These are phyloP conservation scores for Amauroascus niger DNA, from an alignment of 2,329 filamentous ascomycete species.

Conservation along the genomic window DNA sequence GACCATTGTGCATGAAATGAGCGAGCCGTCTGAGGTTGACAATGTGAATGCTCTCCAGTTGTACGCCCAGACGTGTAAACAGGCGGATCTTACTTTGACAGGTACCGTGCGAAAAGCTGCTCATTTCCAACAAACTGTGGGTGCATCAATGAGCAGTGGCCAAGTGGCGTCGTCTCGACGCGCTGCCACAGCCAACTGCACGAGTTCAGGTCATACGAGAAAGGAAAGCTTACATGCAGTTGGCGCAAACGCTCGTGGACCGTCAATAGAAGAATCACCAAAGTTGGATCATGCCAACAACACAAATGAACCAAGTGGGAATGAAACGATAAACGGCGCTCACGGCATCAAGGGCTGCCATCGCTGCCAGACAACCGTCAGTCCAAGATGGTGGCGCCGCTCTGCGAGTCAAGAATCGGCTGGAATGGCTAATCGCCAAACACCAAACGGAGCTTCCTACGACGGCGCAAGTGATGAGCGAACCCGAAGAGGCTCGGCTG, in stretches of 20 bases:
- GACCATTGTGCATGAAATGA: slow-evolving; percentile 64
- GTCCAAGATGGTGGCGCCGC: slow-evolving; percentile 51
- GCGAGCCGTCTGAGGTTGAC: slow-evolving; percentile 61
- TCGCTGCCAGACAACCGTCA: slow-evolving; percentile 34
- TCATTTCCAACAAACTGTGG: slow-evolving; percentile 42
- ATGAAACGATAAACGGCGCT: neutral
- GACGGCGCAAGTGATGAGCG: slow-evolving; percentile 1
- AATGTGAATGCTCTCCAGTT: slow-evolving; percentile 74
- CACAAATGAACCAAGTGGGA: neutral
- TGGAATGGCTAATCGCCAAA: neutral
- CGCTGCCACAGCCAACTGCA: slow-evolving; percentile 17
- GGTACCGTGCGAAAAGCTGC: slow-evolving; percentile 91
- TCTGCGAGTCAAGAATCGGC: neutral
- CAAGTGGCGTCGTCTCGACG: slow-evolving; percentile 47
- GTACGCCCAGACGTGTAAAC: slow-evolving; percentile 83
- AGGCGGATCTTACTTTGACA: slow-evolving; percentile 80
- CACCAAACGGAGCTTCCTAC: slow-evolving; percentile 1
- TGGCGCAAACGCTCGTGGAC: slow-evolving; percentile 19
- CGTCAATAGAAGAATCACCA: slow-evolving; percentile 13
- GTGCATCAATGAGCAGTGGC: slow-evolving; percentile 26
- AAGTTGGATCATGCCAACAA: slow-evolving; percentile 14
- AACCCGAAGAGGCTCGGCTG: slow-evolving; percentile 12
- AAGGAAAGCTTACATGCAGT: neutral
- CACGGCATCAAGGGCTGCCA: slow-evolving; percentile 29
- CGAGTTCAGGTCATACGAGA: slow-evolving; percentile 5